Conservation (phyloP, 192 early-diverging fungal genomes). For the Linnemannia hyalina region DNA sequence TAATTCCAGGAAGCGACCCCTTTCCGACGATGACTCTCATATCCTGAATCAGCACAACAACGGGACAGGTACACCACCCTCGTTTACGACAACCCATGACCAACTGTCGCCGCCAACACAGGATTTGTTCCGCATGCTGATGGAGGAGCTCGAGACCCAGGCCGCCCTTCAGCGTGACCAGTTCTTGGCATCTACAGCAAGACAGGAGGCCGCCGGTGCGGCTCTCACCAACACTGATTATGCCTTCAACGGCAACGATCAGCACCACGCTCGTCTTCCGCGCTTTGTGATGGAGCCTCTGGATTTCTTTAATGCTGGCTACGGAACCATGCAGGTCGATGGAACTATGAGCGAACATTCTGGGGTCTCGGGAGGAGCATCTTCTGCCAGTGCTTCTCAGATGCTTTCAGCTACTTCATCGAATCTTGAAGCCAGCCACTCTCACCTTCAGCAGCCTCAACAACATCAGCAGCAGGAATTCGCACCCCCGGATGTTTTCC, state of each 20-base stretch:
- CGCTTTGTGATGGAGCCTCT: slow-evolving; percentile 40
- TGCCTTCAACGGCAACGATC: background rate
- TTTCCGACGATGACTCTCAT: slow-evolving; percentile 25
- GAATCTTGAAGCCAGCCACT: background rate
- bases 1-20: slow-evolving; percentile 22
- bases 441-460: background rate
- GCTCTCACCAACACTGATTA: slow-evolving; percentile 3
- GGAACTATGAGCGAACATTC: slow-evolving; percentile 5
- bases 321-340: slow-evolving; percentile 20
- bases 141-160: slow-evolving; percentile 45
- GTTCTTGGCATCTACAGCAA: slow-evolving; percentile 16
- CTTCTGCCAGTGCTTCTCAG: background rate
- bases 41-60: background rate
- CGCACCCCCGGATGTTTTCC: slow-evolving; percentile 27
- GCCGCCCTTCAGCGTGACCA: slow-evolving; percentile 45
- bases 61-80: slow-evolving; percentile 8
- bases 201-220: background rate
- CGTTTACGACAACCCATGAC: slow-evolving; percentile 10
- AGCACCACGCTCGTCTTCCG: slow-evolving; percentile 26
- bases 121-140: slow-evolving; percentile 49
- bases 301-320: slow-evolving; percentile 32
- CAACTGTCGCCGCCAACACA: slow-evolving; percentile 41
- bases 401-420: background rate
- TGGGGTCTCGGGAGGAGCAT: background rate
- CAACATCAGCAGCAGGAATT: background rate